Conservation (phyloP, 2,329 filamentous ascomycete genomes). For the Metarhizium robertsii region DNA sequence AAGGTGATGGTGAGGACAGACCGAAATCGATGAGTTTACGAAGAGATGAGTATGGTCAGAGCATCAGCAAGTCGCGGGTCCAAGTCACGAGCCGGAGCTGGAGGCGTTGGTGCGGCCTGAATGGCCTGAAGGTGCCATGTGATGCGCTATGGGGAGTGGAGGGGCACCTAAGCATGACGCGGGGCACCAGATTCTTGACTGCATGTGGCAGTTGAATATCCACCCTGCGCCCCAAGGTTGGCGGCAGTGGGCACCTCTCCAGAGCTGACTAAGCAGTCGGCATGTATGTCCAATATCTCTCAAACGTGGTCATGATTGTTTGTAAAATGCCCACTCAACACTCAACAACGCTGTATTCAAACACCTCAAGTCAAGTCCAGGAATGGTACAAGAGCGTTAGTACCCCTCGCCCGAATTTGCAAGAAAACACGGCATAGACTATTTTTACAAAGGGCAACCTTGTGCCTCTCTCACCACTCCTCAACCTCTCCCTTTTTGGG, state of each 20-base stretch:
- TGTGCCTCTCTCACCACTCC: slow-evolving; percentile 29
- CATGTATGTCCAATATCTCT: background rate
- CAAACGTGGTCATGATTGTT: background rate
- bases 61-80: background rate
- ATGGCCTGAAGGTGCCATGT: slow-evolving; percentile 2
- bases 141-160: background rate
- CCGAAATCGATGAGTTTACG: background rate
- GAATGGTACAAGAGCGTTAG: background rate
- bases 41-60: background rate
- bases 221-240: too few relatives aligned
- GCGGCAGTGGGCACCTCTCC: background rate
- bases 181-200: background rate
- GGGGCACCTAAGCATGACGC: slow-evolving; percentile 2
- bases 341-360: background rate
- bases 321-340: too few relatives aligned
- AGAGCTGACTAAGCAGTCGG: background rate
- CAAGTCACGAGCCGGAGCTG: background rate
- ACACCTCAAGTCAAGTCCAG: background rate
- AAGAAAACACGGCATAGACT: background rate
- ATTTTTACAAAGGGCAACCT: background rate
- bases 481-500: slow-evolving; percentile 32
- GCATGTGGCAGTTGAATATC: too few relatives aligned
- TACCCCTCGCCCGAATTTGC: background rate
- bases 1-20: background rate
- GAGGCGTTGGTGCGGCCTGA: background rate